Base-by-base conservation (phyloP, 306 rosid genomes). In the Glycine latifolia region DNA sequence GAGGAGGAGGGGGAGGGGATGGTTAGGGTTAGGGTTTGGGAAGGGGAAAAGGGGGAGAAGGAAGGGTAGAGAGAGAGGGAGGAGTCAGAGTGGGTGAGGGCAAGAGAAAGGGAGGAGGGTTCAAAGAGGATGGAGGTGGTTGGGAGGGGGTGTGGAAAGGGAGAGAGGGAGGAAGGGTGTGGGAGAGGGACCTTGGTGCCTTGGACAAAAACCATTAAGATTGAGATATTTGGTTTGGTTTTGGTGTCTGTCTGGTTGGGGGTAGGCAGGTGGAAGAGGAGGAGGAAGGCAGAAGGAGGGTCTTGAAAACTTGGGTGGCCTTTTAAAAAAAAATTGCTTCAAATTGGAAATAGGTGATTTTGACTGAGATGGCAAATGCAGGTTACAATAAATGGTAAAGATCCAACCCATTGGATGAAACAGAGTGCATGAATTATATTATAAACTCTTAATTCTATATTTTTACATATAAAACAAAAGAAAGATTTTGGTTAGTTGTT, bases 21-120 rank as follows among this genome's bases (percentile, higher is more conserved):
- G 3, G 37, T 59, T 33, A 85, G 31, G 31, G 31, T 1, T 26
- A 26, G 70, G 81, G 93, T 90, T 78, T 88, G 94, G 7, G 94
- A 89, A 47, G 85, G 17, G 46, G 91, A 89, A 8, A 4, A 66
- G 35, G 88, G 60, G 37, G 95, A 83, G 13, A 90, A 67, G 0
- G 91, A 89, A 43, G 97, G 93, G 86, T 88, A 95, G 78, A 95
- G 97, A 75, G 97, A 91, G 67, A 95, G 50, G 5, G 97, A 89
- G 8, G 99, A 90, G 76, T 95, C 97, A 66, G 97, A 87, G 87
- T 95, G 94, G 83, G 89, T 86, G 4, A 95, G 95, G 63, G 99
- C 92, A 10, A 93, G 94, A 15, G 97, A 90, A 55, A 82, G 94
- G 15, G 97, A 91, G 67, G 67, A 54, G 65, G 97, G 93, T 49